A percentile compares a stretch with the other conserved stretches of the same genome.
Conservation (phyloP, 2,329 filamentous ascomycete species). For the Microsporum canis region DNA sequence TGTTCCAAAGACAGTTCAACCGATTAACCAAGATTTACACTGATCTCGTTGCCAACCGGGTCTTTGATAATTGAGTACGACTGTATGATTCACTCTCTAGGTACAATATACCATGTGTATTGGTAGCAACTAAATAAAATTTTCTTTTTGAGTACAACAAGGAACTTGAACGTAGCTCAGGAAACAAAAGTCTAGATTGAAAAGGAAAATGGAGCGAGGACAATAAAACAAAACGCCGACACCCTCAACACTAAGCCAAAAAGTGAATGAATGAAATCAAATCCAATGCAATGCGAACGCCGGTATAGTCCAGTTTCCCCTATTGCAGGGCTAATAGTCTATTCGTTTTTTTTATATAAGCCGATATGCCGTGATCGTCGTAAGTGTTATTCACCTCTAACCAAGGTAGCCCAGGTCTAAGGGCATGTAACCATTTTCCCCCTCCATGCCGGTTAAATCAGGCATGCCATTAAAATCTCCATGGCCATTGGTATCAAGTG, state of each 20-base stretch:
- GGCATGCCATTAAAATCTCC: conserved; percentile 4
- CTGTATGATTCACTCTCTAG: neutral
- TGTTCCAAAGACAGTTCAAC: neutral
- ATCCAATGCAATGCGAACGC: neutral
- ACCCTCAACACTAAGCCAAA: neutral
- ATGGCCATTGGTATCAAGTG: conserved; percentile 1
- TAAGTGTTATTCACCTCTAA: neutral
- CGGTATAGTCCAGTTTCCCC: neutral
- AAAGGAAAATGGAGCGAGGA: too few relatives aligned
- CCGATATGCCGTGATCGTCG: neutral
- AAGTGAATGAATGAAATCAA: neutral
- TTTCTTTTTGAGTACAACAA: neutral
- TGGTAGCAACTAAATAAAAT: neutral
- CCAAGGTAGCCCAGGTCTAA: conserved; percentile 2
- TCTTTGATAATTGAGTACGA: neutral
- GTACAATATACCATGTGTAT: neutral
- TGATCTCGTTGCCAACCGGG: neutral
- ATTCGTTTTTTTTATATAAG: neutral
- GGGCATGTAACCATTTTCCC: conserved; percentile 2
- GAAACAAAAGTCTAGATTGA: neutral
- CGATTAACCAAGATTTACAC: neutral
- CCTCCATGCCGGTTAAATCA: neutral
- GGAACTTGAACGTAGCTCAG: neutral
- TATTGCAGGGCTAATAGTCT: neutral
- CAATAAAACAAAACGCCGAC: neutral